Evolutionary conservation across 768 basidiomycete species (phyloP).

Genomic region (Vishniacozyma victoriae): DNA sequence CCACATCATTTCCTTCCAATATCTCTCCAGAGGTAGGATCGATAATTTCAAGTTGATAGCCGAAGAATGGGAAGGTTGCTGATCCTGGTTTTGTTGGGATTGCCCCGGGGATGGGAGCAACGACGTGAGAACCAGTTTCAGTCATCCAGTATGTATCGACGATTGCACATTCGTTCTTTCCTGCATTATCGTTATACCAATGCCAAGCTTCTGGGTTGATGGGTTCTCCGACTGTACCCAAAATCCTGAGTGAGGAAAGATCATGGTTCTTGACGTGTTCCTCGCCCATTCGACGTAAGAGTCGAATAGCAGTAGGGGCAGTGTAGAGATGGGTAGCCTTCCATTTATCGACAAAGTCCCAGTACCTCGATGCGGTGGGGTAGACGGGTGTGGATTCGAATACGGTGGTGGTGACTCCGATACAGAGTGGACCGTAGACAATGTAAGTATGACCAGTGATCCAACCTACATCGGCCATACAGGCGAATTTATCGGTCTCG

Average conservation of each 20-base stretch:
- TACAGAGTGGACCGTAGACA: constrained; percentile 78
- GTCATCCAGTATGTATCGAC: constrained; percentile 91
- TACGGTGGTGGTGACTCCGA: constrained; percentile 55
- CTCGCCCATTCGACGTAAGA: constrained; percentile 76
- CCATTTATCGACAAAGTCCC: constrained; percentile 90
- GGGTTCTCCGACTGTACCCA: constrained; percentile 93
- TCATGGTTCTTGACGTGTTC: constrained; percentile 80
- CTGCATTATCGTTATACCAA: constrained; percentile 97
- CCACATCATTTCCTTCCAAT: constrained; percentile 72
- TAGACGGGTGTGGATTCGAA: constrained; percentile 97
- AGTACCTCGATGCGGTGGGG: constrained; percentile 92
- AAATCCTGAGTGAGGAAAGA: constrained; percentile 70
- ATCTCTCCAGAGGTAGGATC: constrained; percentile 70
- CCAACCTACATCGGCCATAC: constrained; percentile 99
- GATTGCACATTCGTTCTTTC: constrained; percentile 77
- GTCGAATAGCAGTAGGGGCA: constrained; percentile 60
- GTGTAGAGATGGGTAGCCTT: constrained; percentile 92
- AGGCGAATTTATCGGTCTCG: constrained; percentile 82
- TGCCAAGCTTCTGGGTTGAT: constrained; percentile 99
- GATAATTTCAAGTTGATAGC: constrained; percentile 79
- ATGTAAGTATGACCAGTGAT: constrained; percentile 98
- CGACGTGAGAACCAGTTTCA: constrained; percentile 91
- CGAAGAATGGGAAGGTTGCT: constrained; percentile 97
- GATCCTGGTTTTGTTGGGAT: constrained; percentile 93
- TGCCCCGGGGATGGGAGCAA: constrained; percentile 89